Percentiles rank a stretch among this genome's conserved stretches.
Evolutionary conservation across 2,329 filamentous ascomycete genomes (phyloP).

Genomic region (Bimuria novae-zelandiae): DNA sequence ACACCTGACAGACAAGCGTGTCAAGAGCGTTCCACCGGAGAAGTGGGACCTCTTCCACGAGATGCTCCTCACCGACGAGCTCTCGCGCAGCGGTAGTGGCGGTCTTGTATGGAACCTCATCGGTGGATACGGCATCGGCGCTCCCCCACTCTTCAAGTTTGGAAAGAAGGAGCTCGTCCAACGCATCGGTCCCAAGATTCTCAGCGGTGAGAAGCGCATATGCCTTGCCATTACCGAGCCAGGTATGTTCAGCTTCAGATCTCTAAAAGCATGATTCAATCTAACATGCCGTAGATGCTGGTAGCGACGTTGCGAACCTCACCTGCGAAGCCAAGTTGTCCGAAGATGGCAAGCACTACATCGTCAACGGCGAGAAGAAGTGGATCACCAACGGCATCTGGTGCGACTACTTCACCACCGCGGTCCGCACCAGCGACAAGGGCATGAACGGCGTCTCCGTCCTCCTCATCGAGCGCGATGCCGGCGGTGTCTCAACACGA

Average conservation of each 20-base stretch:
- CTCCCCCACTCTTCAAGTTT: conserved; percentile 89
- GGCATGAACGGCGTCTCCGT: conserved; percentile 94
- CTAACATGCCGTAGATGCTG: conserved; percentile 69
- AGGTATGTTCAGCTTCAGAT: conserved; percentile 26
- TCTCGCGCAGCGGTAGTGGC: conserved; percentile 85
- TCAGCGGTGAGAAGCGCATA: conserved; percentile 93
- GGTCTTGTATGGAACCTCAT: conserved; percentile 97
- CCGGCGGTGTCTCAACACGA: conserved; percentile 85
- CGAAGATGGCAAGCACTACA: conserved; percentile 97
- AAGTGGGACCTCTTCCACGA: conserved; percentile 99
- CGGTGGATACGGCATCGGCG: conserved; percentile 94
- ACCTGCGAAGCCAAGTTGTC: conserved; percentile 94
- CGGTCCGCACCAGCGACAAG: conserved; percentile 82
- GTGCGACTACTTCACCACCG: conserved; percentile 96
- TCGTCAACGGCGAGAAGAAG: conserved; percentile 99
- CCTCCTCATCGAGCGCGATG: conserved; percentile 85
- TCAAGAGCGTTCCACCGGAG: conserved; percentile 80
- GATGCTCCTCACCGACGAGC: conserved; percentile 91
- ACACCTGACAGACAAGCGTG: conserved; percentile 70
- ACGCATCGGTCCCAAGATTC: conserved; percentile 83
- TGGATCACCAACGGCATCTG: conserved; percentile 99
- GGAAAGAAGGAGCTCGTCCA: conserved; percentile 84
- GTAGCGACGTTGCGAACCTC: conserved; percentile 92
- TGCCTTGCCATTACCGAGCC: conserved; percentile 96
- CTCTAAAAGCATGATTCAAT: neutral